Evolutionary conservation across 495 filamentous ascomycete species (phyloP), one percentile per base, ranked within the genome.

Genomic region (Talaromyces stipitatus): DNA sequence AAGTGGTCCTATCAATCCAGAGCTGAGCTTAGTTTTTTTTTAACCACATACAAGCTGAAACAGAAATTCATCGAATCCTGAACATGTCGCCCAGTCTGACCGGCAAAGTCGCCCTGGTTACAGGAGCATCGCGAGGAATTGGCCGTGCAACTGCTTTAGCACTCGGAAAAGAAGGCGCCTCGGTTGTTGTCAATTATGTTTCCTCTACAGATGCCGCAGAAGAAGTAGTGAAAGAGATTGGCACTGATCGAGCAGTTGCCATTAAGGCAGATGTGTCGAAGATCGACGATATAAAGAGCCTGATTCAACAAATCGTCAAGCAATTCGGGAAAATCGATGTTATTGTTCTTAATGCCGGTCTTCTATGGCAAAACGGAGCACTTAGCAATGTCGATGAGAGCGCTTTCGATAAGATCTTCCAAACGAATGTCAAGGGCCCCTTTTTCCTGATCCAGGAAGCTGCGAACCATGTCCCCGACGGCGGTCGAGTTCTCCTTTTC

Each of bases 91-190:
- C 24, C 24, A 50, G 47, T 29, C 47, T 50, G 24, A 29, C 10
- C 6, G 79, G 77, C 52, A 86, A 85, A 72, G 75, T 85, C 55
- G 76, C 79, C 51, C 60, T 88, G 38, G 75, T 90, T 61, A 89
- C 86, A 24, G 85, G 86, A 51, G 82, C 73, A 56, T 82, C 82
- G 18, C 84, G 82, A 64, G 86, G 86, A 45, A 88, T 90, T 36
- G 87, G 86, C 58, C 76, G 69, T 54, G 79, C 85, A 50, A 77
- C 78, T 5, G 78, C 81, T 24, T 70, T 80, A 27, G 71, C 71
- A 3, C 74, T 86, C 30, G 78, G 78, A 11, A 61, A 68, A 28
- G 70, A 79, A 24, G 84, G 85, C 48, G 85, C 84, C 54, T 82
- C 74, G 29, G 73, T 89, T 32, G 77, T 85, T 27, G 75, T 88